Base-by-base conservation (phyloP, 1,284 basidiomycete species). In the Cryptococcus sp. region DNA sequence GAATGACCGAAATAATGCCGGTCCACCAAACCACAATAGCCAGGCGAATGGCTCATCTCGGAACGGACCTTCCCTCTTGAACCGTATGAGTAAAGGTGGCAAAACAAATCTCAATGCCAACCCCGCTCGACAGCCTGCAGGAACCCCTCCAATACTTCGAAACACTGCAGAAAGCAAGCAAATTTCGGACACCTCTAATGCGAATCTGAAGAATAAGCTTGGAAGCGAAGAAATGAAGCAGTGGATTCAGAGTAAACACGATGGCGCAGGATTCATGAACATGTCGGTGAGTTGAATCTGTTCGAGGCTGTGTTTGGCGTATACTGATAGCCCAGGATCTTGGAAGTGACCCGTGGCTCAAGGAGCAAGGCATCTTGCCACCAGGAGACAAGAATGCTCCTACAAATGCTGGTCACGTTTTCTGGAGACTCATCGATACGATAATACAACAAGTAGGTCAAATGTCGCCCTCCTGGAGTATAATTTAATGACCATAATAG, bases 361-460 rank as follows among this genome's bases (percentile, higher is more conserved):
- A 69, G 45, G 60, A 67, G 42, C 59, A 71, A 41, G 72, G 70
- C 4, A 69, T 77, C 15, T 47, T 70, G 35, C 69, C 74, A 5
- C 73, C 73, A 1, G 73, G 73, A 14, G 66, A 74, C 57, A 59
- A 58, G 2, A 62, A 71, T 35, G 73, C 75, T 2, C 68, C 67
- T 5, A 42, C 45, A 2, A 64, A 65, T 44, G 63, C 66, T 32
- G 74, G 74, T 7, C 57, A 61, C 8, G 70, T 74, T 2, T 71
- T 77, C 48, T 76, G 72, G 72, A 58, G 62, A 46, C 61, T 74
- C 8, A 69, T 73, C 36, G 65, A 69, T 23, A 57, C 60, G 34
- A 59, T 66, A 4, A 60, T 75, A 30, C 68, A 74, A 54, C 63
- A 64, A 42, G 72, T 68, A 59, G 49, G 61, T 57, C 32, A 8